Percentiles rank a stretch among this genome's conserved stretches.
These are phyloP conservation scores for Eucommia ulmoides DNA, from an alignment of 257 asterid genomes.

Conservation along the genomic window DNA sequence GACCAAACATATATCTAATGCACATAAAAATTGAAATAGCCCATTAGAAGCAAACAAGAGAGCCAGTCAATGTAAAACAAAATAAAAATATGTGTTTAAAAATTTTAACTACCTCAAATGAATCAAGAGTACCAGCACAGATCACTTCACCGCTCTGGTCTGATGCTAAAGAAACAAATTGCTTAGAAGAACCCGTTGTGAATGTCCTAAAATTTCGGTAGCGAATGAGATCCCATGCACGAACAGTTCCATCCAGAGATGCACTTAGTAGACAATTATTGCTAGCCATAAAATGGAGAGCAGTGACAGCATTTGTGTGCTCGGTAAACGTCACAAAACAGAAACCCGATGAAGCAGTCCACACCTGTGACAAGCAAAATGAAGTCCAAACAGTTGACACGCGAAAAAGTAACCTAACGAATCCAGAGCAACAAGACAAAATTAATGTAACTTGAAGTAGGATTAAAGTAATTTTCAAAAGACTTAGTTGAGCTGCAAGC, in stretches of 20 bases:
- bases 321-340: slow-evolving; percentile 87
- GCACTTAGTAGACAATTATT: slow-evolving; percentile 91
- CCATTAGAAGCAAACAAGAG: too few relatives aligned
- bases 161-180: slow-evolving; percentile 83
- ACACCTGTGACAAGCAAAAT: slow-evolving; percentile 51
- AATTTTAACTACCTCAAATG: slow-evolving; percentile 65
- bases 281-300: slow-evolving; percentile 80
- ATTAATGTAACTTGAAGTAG: background rate
- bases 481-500: too few relatives aligned
- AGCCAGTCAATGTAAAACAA: too few relatives aligned
- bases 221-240: slow-evolving; percentile 96
- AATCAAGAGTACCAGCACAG: slow-evolving; percentile 97
- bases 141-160: slow-evolving; percentile 98
- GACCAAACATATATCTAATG: slow-evolving; percentile 91
- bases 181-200: slow-evolving; percentile 87
- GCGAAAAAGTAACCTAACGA: background rate
- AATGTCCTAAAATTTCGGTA: slow-evolving; percentile 90
- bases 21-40: too few relatives aligned
- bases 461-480: slow-evolving; percentile 1
- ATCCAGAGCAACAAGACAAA: background rate
- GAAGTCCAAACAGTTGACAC: slow-evolving; percentile 3
- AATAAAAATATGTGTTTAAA: slow-evolving; percentile 9
- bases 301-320: slow-evolving; percentile 91
- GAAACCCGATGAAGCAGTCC: slow-evolving; percentile 92
- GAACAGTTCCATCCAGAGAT: slow-evolving; percentile 95